Base-by-base conservation (phyloP, 176 grass and related monocot species). In the Musa schizocarpa region DNA sequence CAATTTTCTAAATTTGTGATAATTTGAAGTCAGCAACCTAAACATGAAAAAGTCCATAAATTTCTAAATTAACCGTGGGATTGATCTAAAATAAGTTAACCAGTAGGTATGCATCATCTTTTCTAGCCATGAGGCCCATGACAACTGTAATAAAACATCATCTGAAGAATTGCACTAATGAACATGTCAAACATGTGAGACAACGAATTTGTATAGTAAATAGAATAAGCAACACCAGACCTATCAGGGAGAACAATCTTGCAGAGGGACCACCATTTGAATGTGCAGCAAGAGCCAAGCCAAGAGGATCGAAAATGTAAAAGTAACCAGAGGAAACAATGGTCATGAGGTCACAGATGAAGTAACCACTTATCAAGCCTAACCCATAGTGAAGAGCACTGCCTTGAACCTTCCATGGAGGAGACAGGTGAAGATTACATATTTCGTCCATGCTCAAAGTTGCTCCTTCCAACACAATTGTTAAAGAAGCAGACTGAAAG, bases 321-420 rank as follows among this genome's bases (percentile, higher is more conserved):
- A 97, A 93, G 68, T 93, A 93, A 61, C 87, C 90, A 74, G 82
- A 83, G 77, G 93, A 97, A 84, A 97, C 85, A 84, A 97, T 79
- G 66, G 89, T 90, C 82, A 97, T 83, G 69, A 89, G 65, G 86
- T 97, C 93, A 11, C 83, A 90, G 13, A 97, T 76, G 79, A 97
- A 97, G 83, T 93, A 97, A 80, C 93, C 76, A 77, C 90, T 93
- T 78, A 97, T 72, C 86, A 97, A 83, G 85, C 93, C 93, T 54
- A 92, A 64, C n/a, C 93, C 93, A 79, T 93, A 97, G 62, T 90
- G 88, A 62, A 97, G 86, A 77, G 82, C 81, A 66, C 68, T 88
- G 63, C 93, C 93, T 83, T 86, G 87, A 74, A 93, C n/a, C 84
- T 92, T 97, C 93, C 93, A 97, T 17, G 93, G 90, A 54, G 93